Percentiles rank a stretch among this genome's conserved stretches.
Evolutionary conservation across 23 red algal species (phyloP).

Genomic region (Agarophyton chilense): DNA sequence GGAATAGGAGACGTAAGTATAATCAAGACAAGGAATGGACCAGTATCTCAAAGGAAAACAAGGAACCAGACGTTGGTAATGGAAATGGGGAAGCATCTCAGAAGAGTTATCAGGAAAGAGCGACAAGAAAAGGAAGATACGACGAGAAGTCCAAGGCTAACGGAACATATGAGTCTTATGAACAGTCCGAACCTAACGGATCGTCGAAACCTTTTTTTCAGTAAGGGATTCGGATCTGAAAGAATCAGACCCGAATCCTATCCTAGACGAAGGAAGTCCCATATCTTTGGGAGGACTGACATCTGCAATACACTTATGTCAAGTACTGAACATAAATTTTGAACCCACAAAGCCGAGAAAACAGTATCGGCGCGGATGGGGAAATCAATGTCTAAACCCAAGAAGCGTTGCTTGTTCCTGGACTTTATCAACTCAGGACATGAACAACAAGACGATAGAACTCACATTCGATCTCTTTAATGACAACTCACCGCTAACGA

Average conservation of each 20-base stretch:
- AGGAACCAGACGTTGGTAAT: too few relatives aligned
- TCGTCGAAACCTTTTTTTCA: background rate
- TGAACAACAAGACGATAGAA: background rate
- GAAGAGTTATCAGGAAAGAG: too few relatives aligned
- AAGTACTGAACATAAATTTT: background rate
- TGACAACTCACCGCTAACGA: slow-evolving; percentile 25
- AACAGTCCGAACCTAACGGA: too few relatives aligned
- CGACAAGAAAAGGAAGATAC: too few relatives aligned
- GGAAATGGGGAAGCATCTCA: too few relatives aligned
- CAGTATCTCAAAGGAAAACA: too few relatives aligned
- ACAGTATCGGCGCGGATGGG: background rate
- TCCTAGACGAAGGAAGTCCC: background rate
- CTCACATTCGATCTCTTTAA: slow-evolving; percentile 32
- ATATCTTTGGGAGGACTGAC: background rate
- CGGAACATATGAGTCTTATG: background rate
- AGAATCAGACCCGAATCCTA: slow-evolving; percentile 1
- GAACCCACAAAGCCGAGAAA: background rate
- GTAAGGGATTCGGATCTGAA: background rate
- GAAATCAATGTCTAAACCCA: background rate
- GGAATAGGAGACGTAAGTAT: too few relatives aligned
- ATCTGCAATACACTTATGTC: background rate
- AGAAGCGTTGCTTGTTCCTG: background rate
- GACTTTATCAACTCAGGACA: background rate
- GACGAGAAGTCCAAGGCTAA: background rate
- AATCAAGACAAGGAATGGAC: too few relatives aligned